phyloP scores from a whole-genome alignment of 1,284 basidiomycete genomes.

The Schizopora paradoxa region DNA sequence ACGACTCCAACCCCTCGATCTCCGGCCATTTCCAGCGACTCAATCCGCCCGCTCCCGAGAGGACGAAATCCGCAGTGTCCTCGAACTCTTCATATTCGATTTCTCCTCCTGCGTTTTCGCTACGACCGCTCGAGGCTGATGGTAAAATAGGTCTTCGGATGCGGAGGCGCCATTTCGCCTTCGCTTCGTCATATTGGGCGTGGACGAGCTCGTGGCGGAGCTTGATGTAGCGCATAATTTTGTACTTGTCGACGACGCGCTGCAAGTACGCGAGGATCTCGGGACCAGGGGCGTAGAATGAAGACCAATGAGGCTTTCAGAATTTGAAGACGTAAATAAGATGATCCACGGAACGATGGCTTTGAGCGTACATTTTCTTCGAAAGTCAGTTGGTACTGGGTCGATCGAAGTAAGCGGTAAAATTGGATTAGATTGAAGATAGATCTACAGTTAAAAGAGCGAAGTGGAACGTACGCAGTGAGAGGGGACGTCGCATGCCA shows the following conservation, averaged over 20 bases:
- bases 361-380: constrained; percentile 39
- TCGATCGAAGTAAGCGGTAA: constrained; percentile 8
- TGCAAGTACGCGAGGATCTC: constrained; percentile 54
- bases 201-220: constrained; percentile 47
- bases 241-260: constrained; percentile 52
- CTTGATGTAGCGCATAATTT: constrained; percentile 47
- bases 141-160: constrained; percentile 40
- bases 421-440: neutral
- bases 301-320: constrained; percentile 49
- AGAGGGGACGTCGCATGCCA: constrained; percentile 53
- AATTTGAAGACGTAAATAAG: neutral
- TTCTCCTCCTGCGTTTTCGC: constrained; percentile 19
- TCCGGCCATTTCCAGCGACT: constrained; percentile 57
- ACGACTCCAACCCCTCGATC: constrained; percentile 46
- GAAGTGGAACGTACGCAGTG: constrained; percentile 36
- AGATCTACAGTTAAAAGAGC: neutral
- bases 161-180: constrained; percentile 49
- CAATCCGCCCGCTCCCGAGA: constrained; percentile 45
- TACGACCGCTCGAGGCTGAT: constrained; percentile 13
- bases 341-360: neutral
- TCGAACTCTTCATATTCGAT: constrained; percentile 29
- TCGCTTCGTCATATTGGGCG: constrained; percentile 45
- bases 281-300: constrained; percentile 51
- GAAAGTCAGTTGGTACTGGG: constrained; percentile 55
- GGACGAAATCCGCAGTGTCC: constrained; percentile 47